Evolutionary conservation across 495 filamentous ascomycete genomes (phyloP).

Genomic region (Thermochaetoides thermophila): DNA sequence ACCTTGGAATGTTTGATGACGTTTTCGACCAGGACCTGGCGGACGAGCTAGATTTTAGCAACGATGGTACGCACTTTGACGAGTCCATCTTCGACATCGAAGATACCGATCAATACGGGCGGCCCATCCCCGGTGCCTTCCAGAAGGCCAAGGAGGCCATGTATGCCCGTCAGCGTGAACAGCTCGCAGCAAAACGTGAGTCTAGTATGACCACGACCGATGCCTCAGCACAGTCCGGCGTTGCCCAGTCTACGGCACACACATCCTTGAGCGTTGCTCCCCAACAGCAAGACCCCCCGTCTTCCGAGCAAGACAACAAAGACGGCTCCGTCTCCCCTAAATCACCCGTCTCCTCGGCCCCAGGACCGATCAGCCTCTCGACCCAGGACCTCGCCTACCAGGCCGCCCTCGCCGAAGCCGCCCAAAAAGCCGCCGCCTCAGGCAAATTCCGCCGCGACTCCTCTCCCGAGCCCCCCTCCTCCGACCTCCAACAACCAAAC

Average conservation of each 20-base stretch:
- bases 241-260: conserved; percentile 24
- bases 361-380: conserved; percentile 8
- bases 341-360: no score
- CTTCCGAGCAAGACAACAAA: conserved; percentile 3
- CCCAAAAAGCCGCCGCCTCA: conserved; percentile 54
- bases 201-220: no score
- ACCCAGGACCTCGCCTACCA: conserved; percentile 57
- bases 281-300: conserved; percentile 8
- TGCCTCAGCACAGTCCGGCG: conserved; percentile 23
- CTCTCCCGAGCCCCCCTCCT: conserved; percentile 28
- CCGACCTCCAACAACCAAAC: no score
- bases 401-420: conserved; percentile 64
- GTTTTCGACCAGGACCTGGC: conserved; percentile 67
- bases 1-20: conserved; percentile 19
- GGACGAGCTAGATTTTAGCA: conserved; percentile 32
- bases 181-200: no score
- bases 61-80: conserved; percentile 47
- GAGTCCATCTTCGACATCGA: conserved; percentile 67
- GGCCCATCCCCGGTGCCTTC: conserved; percentile 35
- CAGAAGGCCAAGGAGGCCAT: conserved; percentile 26
- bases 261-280: conserved; percentile 21
- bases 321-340: no score
- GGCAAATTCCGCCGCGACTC: conserved; percentile 50
- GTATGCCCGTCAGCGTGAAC: conserved; percentile 13
- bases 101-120: conserved; percentile 39